Evolutionary conservation across 2,329 filamentous ascomycete species (phyloP).

Genomic region (Claviceps cyperi): DNA sequence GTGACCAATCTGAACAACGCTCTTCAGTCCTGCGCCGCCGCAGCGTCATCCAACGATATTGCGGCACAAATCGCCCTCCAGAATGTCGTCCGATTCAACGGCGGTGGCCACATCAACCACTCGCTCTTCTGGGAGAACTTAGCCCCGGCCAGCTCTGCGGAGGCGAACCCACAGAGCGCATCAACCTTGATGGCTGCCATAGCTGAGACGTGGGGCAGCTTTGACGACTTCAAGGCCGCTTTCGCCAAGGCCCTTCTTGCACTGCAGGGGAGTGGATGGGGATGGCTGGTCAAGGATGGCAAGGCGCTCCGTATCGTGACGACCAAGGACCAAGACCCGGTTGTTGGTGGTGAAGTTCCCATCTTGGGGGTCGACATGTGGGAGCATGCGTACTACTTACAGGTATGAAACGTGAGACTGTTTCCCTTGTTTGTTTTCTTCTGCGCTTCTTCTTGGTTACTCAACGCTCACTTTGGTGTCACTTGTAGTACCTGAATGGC

Average conservation of each 20-base stretch:
- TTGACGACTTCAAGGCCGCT: conserved; percentile 49
- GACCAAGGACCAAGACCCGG: conserved; percentile 76
- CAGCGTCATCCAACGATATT: conserved; percentile 42
- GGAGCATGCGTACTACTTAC: conserved; percentile 87
- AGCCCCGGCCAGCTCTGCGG: conserved; percentile 40
- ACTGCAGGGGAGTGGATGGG: conserved; percentile 78
- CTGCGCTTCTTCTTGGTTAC: background rate
- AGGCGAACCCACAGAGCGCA: conserved; percentile 35
- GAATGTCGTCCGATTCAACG: conserved; percentile 69
- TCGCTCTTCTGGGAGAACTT: conserved; percentile 85
- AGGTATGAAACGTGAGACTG: conserved; percentile 29
- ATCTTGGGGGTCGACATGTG: conserved; percentile 78
- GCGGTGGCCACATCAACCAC: conserved; percentile 88
- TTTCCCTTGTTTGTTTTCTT: conserved; percentile 1
- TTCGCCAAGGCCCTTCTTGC: conserved; percentile 53
- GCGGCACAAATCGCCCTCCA: conserved; percentile 53
- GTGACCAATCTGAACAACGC: conserved; percentile 61
- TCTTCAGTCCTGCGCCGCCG: conserved; percentile 42
- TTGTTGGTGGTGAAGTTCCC: conserved; percentile 48
- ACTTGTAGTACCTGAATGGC: conserved; percentile 52
- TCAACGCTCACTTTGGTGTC: conserved; percentile 14
- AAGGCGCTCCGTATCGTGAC: conserved; percentile 54
- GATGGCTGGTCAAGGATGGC: conserved; percentile 62
- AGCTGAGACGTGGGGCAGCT: conserved; percentile 49
- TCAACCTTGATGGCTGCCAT: conserved; percentile 48